Evolutionary conservation across 805 yeast genomes (phyloP).

Genomic region (Deakozyma indianensis): DNA sequence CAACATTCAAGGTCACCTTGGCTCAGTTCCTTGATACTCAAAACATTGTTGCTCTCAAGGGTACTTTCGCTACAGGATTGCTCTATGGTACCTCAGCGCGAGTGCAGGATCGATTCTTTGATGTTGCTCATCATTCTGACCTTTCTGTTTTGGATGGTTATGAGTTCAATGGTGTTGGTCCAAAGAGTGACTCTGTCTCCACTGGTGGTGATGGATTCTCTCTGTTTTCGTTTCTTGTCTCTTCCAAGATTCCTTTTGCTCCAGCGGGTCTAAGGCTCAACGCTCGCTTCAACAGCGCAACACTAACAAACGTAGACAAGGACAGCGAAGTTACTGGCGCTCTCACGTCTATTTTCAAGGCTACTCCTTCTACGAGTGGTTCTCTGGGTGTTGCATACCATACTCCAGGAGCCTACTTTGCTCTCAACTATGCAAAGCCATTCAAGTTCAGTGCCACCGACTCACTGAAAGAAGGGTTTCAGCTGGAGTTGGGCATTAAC

Average conservation of each 20-base stretch:
- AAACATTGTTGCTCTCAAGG: conserved; percentile 11
- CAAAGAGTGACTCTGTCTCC: conserved; percentile 36
- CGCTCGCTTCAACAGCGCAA: conserved; percentile 51
- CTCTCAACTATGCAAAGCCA: conserved; percentile 48
- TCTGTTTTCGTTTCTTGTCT: conserved; percentile 40
- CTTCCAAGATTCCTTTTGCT: conserved; percentile 43
- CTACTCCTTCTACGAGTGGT: conserved; percentile 32
- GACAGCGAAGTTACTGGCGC: conserved; percentile 17
- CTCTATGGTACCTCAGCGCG: conserved; percentile 2
- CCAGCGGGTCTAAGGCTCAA: conserved; percentile 45
- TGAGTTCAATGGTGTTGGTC: conserved; percentile 49
- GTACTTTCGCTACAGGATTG: conserved; percentile 10
- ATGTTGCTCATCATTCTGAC: neutral
- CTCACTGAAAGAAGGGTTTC: conserved; percentile 39
- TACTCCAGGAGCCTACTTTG: conserved; percentile 47
- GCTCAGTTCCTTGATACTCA: conserved; percentile 9
- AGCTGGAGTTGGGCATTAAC: conserved; percentile 42
- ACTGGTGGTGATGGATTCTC: conserved; percentile 56
- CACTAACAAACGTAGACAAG: conserved; percentile 20
- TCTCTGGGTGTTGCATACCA: conserved; percentile 46
- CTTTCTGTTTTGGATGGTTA: conserved; percentile 49
- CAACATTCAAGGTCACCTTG: conserved; percentile 6
- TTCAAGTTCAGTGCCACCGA: conserved; percentile 33
- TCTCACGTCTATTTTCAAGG: conserved; percentile 2
- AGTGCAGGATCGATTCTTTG: neutral